These are phyloP conservation scores for Plectranthus barbatus DNA, from an alignment of 257 asterid genomes.

Conservation along the genomic window DNA sequence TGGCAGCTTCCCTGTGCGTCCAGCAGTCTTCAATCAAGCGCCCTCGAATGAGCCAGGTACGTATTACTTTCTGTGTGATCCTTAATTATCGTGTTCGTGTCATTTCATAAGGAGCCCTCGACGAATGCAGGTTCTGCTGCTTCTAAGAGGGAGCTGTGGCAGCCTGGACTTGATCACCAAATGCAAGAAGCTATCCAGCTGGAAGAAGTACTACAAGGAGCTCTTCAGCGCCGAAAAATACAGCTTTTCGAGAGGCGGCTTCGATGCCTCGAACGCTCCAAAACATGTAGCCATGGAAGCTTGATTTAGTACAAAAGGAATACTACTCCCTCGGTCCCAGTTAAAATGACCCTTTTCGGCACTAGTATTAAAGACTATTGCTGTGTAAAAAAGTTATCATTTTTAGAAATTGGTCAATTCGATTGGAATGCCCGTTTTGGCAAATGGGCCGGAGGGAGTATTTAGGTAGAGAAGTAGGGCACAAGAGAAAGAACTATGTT, in stretches of 20 bases:
- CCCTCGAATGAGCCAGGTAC: slow-evolving; percentile 82
- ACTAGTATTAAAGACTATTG: too few relatives aligned
- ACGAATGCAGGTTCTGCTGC: slow-evolving; percentile 50
- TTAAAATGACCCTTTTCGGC: too few relatives aligned
- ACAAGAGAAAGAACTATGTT: not conserved
- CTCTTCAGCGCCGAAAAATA: slow-evolving; percentile 64
- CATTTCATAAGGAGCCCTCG: too few relatives aligned
- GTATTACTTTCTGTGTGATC: too few relatives aligned
- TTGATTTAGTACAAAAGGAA: not conserved
- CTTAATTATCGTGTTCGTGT: too few relatives aligned
- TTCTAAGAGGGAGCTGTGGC: slow-evolving; percentile 80
- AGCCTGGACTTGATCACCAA: slow-evolving; percentile 64
- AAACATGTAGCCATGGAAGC: slow-evolving; percentile 27
- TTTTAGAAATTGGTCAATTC: too few relatives aligned
- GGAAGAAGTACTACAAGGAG: slow-evolving; percentile 81
- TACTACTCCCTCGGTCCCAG: too few relatives aligned
- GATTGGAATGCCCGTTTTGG: too few relatives aligned
- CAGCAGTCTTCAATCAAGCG: slow-evolving; percentile 74
- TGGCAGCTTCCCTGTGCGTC: slow-evolving; percentile 77
- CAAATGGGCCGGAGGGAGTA: too few relatives aligned
- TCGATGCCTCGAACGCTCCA: slow-evolving; percentile 18
- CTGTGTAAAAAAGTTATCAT: too few relatives aligned
- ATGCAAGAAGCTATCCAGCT: slow-evolving; percentile 63
- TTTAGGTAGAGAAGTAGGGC: not conserved
- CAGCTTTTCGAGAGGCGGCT: slow-evolving; percentile 20